phyloP scores from a whole-genome alignment of 805 yeast genomes.

The Myxozyma neotropica region DNA sequence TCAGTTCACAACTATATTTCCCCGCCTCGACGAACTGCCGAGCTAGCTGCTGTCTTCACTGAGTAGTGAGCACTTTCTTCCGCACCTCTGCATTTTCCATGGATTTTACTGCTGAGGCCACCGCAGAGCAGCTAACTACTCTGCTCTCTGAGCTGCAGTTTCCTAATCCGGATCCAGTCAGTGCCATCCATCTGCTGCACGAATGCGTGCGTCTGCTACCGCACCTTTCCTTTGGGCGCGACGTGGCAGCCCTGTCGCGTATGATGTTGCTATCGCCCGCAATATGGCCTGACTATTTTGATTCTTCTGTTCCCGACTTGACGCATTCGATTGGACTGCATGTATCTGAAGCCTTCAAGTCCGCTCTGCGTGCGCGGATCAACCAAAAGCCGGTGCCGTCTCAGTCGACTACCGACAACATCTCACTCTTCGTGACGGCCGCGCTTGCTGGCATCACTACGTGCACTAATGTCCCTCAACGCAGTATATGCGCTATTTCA shows the following conservation, averaged over 20 bases:
- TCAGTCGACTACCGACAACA: neutral
- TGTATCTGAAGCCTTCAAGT: constrained; percentile 15
- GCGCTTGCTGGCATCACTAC: constrained; percentile 7
- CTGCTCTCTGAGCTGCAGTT: constrained; percentile 22
- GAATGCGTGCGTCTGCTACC: constrained; percentile 9
- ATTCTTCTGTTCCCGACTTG: neutral
- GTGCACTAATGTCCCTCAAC: constrained; percentile 1
- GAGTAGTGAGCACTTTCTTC: neutral
- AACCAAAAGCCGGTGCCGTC: neutral
- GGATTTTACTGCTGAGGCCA: neutral
- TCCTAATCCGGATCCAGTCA: constrained; percentile 2
- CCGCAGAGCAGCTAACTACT: constrained; percentile 10
- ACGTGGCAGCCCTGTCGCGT: constrained; percentile 24
- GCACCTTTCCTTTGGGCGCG: constrained; percentile 7
- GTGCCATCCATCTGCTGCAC: constrained; percentile 8
- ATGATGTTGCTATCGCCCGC: constrained; percentile 24
- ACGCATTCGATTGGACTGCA: neutral
- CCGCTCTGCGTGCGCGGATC: constrained; percentile 12
- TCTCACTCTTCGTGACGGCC: constrained; percentile 9
- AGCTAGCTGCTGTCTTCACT: neutral
- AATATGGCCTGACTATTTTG: constrained; percentile 11
- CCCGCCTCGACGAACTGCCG: neutral
- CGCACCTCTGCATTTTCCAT: neutral
- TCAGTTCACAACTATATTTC: neutral
- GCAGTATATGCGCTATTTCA: constrained; percentile 13